Base-by-base conservation (phyloP, 1,139 yeast genomes). In the Geotrichum carabidarum region DNA sequence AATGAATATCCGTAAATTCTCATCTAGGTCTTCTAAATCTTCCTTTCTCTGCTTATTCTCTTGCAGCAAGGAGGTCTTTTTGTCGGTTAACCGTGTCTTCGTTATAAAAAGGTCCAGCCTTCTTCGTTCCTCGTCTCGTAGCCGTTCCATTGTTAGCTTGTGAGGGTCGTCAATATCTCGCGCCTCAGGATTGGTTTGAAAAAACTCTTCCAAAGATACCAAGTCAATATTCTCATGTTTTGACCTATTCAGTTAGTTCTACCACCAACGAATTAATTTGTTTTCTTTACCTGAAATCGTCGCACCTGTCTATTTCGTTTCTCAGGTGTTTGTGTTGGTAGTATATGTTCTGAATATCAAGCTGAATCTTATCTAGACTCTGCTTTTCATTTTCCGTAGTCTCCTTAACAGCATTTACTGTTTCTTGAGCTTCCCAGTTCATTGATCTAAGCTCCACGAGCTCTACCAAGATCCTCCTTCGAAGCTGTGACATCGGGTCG, bases 281-380 rank as follows among this genome's bases (percentile, higher is more conserved):
- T 27, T 12, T 22, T 22, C 11, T 4, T 8, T 42, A 42, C 45
- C 62, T 63, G 51, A 65, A 66, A 31, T 61, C 64, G 22, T 59
- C 58, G 49, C 71, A 65, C 37, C 58, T 53, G 18, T 63, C 68
- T 17, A 71, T 68, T 49, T 68, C 71, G 15, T 60, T 59, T 37
- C 60, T 58, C 40, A 71, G 59, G 53, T 69, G 68, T 50, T 64
- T 61, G 48, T 69, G 73, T 55, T 68, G 67, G 55, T 70, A 69
- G 30, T 64, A 54, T 17, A 69, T 62, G 51, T 71, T 69, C 54
- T 70, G 72, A 22, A 68, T 62, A 30, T 65, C 68, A 14, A 69
- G 61, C 37, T 65, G 62, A 30, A 64, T 57, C 11, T 55, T 53
- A 53, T 70, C 73, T 1, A 66, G 63, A n/a, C 62, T 63, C 34